These are phyloP conservation scores for Saposhnikovia divaricata DNA, from an alignment of 129 eudicot species.

Conservation along the genomic window DNA sequence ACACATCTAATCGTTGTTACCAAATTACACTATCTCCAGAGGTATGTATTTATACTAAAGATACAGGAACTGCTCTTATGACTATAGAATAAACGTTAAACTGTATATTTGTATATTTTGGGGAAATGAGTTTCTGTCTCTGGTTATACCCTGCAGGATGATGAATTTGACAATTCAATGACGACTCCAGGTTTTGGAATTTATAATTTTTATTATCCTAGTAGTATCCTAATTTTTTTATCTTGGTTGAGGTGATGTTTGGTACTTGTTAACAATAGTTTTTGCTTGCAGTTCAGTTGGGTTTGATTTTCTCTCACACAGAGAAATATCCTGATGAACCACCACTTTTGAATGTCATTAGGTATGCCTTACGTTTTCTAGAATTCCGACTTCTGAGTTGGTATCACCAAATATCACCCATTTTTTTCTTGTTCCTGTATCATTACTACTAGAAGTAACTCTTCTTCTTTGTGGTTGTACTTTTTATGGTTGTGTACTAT, in stretches of 20 bases:
- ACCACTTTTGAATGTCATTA: conserved; percentile 71
- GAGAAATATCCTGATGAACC: conserved; percentile 97
- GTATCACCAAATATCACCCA: background rate
- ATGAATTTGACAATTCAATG: conserved; percentile 47
- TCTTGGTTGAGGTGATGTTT: conserved; percentile 12
- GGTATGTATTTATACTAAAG: conserved; percentile 23
- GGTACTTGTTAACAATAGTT: background rate
- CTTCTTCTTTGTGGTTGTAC: background rate
- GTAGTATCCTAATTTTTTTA: background rate
- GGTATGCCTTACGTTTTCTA: conserved; percentile 30
- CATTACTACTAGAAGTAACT: background rate
- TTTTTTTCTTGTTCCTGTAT: background rate
- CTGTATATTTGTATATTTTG: background rate
- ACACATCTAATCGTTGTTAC: conserved; percentile 69
- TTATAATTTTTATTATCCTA: background rate
- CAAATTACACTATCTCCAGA: conserved; percentile 61
- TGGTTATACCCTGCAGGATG: conserved; percentile 44
- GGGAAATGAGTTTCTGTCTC: background rate
- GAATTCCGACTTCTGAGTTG: background rate
- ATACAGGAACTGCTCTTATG: background rate
- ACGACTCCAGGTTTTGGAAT: conserved; percentile 45
- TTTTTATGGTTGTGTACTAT: background rate
- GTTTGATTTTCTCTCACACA: conserved; percentile 82
- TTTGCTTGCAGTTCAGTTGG: conserved; percentile 74
- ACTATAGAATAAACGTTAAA: background rate